Evolutionary conservation across 208 protist species (phyloP), one percentile per base, ranked within the genome.

Genomic region (Wallacemonas rigidus): DNA sequence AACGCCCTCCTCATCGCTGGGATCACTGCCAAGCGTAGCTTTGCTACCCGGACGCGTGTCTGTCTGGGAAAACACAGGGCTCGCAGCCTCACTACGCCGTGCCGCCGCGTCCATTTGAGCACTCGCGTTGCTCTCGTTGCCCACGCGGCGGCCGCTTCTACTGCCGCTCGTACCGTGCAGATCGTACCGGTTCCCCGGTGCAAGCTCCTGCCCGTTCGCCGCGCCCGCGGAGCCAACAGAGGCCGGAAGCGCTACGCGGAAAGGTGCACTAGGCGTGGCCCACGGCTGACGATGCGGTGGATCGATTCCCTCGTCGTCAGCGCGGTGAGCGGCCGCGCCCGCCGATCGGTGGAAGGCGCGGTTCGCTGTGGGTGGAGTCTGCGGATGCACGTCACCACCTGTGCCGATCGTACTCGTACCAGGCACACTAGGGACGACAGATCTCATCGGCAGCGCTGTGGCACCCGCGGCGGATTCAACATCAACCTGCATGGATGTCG

Each of bases 311-410:
- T 67, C 38, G 56, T 41, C 11, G 11, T 15, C 56, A 41, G 36
- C 1, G 56, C 56, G 26, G n/a, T 12, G 8, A 50, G 12, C 8
- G 45, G 8, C 45, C 8, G 8, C 12, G 45, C 45, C 53, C 6
- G 56, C 7, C 36, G 56, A 62, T 6, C 60, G 60, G 3, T 44
- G 60, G 50, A 65, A 65, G 11, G 40, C 38, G n/a, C 60, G 38
- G 36, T 65, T 65, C 11, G 71, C 71, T 15, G 53, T 63, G 8
- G 72, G 54, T 8, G 65, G 9, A 35, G 47, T 62, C 53, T 69
- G 62, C n/a, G 63, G 43, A 44, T 73, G 69, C n/a, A 56, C 36
- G 48, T 69, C 26, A 26, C 26, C 26, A 26, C 26, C 26, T 26
- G 26, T 0, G 26, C 26, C 15, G n/a, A 6, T 35, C 54, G 54